A percentile compares a stretch with the other conserved stretches of the same genome.
phyloP scores from a whole-genome alignment of 2,329 filamentous ascomycete genomes.

The Aspergillus ochraceus region DNA sequence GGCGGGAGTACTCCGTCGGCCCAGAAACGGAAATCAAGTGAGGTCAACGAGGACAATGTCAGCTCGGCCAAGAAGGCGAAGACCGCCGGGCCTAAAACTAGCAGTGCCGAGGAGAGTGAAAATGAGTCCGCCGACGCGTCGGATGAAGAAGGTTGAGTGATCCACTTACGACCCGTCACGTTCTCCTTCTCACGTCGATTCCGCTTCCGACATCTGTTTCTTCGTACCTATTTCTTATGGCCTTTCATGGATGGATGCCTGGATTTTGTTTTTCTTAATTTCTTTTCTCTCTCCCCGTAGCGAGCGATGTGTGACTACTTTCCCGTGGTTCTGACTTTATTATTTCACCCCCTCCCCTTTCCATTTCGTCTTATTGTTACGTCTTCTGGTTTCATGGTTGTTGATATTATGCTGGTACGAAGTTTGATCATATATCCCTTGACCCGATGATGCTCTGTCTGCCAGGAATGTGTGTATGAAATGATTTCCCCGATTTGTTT shows the following conservation, averaged over 20 bases:
- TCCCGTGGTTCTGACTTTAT: conserved; percentile 20
- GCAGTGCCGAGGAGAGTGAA: conserved; percentile 54
- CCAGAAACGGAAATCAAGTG: conserved; percentile 54
- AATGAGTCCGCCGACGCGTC: conserved; percentile 49
- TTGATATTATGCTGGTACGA: conserved; percentile 32
- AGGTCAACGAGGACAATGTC: conserved; percentile 44
- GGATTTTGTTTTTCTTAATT: conserved; percentile 22
- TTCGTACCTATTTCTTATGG: conserved; percentile 25
- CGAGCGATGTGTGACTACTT: conserved; percentile 36
- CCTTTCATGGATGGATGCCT: conserved; percentile 32
- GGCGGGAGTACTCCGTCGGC: conserved; percentile 37
- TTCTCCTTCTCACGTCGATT: neutral
- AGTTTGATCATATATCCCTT: conserved; percentile 16
- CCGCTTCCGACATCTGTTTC: conserved; percentile 10
- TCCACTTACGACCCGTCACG: neutral
- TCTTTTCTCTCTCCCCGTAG: conserved; percentile 21
- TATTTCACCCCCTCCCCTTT: conserved; percentile 17
- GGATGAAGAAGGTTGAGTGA: conserved; percentile 51
- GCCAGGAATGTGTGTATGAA: conserved; percentile 28
- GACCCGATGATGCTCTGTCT: conserved; percentile 20
- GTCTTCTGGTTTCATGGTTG: conserved; percentile 25
- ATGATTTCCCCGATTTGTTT: conserved; percentile 19
- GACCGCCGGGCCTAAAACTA: conserved; percentile 39
- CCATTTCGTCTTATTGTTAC: conserved; percentile 9
- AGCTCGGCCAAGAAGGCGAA: conserved; percentile 53